phyloP scores from a whole-genome alignment of 2,329 filamentous ascomycete species.

The Xylariales sp. region DNA sequence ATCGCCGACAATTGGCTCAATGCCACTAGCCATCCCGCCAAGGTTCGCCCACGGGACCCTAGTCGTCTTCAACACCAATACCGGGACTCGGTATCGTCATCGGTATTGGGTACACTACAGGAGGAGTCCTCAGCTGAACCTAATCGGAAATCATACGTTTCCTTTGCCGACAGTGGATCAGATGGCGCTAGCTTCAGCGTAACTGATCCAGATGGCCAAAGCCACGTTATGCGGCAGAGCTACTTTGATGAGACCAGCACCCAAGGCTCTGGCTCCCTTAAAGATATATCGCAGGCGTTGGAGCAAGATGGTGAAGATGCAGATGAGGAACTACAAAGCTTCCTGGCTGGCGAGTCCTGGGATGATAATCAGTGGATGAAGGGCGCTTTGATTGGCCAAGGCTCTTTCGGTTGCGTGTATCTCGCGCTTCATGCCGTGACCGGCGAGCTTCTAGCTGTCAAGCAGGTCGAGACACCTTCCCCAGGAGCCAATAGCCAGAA shows the following conservation, averaged over 20 bases:
- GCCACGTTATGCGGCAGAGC: constrained; percentile 63
- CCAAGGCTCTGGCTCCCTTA: constrained; percentile 68
- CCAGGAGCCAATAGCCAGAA: constrained; percentile 73
- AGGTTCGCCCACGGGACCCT: constrained; percentile 39
- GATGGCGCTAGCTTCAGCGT: constrained; percentile 68
- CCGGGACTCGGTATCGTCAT: constrained; percentile 85
- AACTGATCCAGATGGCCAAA: constrained; percentile 64
- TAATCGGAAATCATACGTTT: constrained; percentile 95
- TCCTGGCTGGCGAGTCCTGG: constrained; percentile 89
- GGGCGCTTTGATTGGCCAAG: constrained; percentile 92
- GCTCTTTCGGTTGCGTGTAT: constrained; percentile 94
- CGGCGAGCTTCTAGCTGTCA: constrained; percentile 94
- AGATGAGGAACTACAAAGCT: constrained; percentile 85
- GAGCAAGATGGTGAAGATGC: constrained; percentile 88
- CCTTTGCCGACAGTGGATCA: constrained; percentile 70
- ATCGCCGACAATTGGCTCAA: constrained; percentile 93
- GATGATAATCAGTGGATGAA: constrained; percentile 99
- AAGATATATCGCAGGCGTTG: constrained; percentile 79
- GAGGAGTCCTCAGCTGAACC: constrained; percentile 86
- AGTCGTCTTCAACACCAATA: constrained; percentile 56
- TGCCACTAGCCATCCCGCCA: constrained; percentile 49
- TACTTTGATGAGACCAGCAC: constrained; percentile 81
- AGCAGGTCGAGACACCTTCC: constrained; percentile 89
- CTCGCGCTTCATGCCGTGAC: constrained; percentile 93
- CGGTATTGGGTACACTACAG: constrained; percentile 81